Base-by-base conservation (phyloP, 2,329 filamentous ascomycete species). In the Neofusicoccum sp. region DNA sequence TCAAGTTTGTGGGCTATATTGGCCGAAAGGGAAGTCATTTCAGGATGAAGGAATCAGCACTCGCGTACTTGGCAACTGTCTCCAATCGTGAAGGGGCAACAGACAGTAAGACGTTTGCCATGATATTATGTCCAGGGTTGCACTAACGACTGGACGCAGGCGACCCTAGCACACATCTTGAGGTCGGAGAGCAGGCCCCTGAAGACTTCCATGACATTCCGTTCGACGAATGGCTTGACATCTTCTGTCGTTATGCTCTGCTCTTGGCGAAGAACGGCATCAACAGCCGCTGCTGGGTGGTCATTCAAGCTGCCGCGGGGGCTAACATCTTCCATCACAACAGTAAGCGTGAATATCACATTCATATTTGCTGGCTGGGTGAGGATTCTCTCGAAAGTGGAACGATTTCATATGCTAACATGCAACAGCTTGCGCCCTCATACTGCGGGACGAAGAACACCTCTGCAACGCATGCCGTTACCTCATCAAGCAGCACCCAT, bases 221-320 rank as follows among this genome's bases (percentile, higher is more conserved):
- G 0, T 97, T 98, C 71, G 83, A 88, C 64, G 84, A 87, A 50
- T 99, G 95, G 95, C 84, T 97, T 3, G 91, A 96, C 68, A 83
- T 97, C 0, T 97, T 99, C 73, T 84, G 96, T 39, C 91, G 95
- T 71, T 96, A 96, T 73, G 90, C 93, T 3, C 83, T 97, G 52
- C 83, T 89, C 4, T 84, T 95, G 36, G 90, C 93, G 6, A 85
- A 87, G 45, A 79, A 83, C 22, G 88, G 88, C 37, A 86, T 89
- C 52, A 81, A 85, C 12, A 83, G 88, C 45, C 88, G 92, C 66
- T 89, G 92, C 56, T 97, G 97, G 74, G 87, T 89, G 56, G 86
- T 92, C 6, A 89, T 96, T 68, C 87, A 93, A 65, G 87, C 90
- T 5, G 92, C 91, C 1, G 84, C 88, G 54, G 88, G 92, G 71